Conservation (phyloP, 495 filamentous ascomycete genomes). For the Podospora didyma region DNA sequence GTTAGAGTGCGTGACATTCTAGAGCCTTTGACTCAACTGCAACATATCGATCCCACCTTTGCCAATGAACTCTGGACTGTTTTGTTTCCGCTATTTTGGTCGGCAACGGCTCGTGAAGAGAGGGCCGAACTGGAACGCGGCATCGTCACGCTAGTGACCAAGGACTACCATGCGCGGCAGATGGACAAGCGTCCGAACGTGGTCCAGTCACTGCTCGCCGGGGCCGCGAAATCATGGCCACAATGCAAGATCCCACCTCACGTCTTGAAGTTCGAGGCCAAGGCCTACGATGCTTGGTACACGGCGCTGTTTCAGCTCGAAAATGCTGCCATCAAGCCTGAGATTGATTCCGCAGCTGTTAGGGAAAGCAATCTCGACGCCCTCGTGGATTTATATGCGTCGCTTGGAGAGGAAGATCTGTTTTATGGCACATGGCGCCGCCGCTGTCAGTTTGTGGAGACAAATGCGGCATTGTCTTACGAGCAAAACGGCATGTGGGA, state of each 20-base stretch:
- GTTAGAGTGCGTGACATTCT: conserved; percentile 82
- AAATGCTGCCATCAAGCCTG: conserved; percentile 73
- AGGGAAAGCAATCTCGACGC: conserved; percentile 94
- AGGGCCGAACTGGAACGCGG: conserved; percentile 87
- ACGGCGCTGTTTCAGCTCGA: conserved; percentile 81
- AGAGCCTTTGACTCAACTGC: conserved; percentile 88
- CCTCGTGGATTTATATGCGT: conserved; percentile 82
- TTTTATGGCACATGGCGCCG: conserved; percentile 98
- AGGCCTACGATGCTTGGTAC: conserved; percentile 94
- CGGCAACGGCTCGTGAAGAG: conserved; percentile 79
- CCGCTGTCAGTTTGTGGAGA: conserved; percentile 91
- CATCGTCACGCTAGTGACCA: conserved; percentile 78
- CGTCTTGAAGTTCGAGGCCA: conserved; percentile 87
- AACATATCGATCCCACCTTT: conserved; percentile 78
- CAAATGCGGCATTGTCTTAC: conserved; percentile 92
- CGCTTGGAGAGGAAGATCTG: conserved; percentile 88
- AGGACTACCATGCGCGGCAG: conserved; percentile 91
- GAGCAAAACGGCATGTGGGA: conserved; percentile 99
- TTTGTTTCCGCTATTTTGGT: conserved; percentile 91
- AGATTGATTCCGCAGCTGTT: conserved; percentile 75
- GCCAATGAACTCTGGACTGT: conserved; percentile 86
- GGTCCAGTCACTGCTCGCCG: conserved; percentile 83
- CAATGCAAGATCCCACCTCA: conserved; percentile 90
- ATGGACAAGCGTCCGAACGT: conserved; percentile 94
- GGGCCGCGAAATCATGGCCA: conserved; percentile 73